Percentiles rank a stretch among this genome's conserved stretches.
Conservation (phyloP, 139 green algal genomes). For the Coelastrella sp. region DNA sequence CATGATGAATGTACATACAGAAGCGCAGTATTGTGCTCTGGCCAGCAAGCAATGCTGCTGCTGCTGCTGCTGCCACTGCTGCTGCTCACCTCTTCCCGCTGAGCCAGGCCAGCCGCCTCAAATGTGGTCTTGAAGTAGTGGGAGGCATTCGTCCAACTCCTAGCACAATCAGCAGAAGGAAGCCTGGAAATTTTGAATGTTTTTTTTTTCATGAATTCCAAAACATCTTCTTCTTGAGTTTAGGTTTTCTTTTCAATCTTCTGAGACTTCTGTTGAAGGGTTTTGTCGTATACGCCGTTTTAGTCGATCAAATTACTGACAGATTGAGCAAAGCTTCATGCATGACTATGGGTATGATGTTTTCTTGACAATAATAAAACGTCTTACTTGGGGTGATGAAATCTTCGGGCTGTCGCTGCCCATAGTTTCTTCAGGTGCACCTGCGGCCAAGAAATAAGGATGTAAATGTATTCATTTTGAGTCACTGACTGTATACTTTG, state of each 20-base stretch:
- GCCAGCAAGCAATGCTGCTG: neutral
- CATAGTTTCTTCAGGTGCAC: constrained; percentile 22
- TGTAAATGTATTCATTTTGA: neutral
- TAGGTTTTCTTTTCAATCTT: no score
- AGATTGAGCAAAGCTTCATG: neutral
- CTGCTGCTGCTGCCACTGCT: neutral
- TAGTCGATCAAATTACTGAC: no score
- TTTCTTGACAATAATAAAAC: no score
- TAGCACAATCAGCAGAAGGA: neutral
- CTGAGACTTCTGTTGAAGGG: no score
- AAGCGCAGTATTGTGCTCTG: neutral
- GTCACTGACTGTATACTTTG: neutral
- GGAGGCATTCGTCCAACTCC: constrained; percentile 37
- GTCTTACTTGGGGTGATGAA: constrained; percentile 30
- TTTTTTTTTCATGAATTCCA: no score
- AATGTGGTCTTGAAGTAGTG: constrained; percentile 36
- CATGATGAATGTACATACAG: no score
- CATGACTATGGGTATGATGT: no score
- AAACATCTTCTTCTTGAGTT: no score
- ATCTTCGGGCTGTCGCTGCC: constrained; percentile 5
- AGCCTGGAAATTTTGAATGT: no score
- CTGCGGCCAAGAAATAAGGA: neutral
- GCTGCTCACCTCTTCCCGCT: constrained; percentile 12
- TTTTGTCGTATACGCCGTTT: no score
- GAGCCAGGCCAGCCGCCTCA: neutral